Conservation (phyloP, 164 flowering plant genomes). For the Liquidambar formosana region DNA sequence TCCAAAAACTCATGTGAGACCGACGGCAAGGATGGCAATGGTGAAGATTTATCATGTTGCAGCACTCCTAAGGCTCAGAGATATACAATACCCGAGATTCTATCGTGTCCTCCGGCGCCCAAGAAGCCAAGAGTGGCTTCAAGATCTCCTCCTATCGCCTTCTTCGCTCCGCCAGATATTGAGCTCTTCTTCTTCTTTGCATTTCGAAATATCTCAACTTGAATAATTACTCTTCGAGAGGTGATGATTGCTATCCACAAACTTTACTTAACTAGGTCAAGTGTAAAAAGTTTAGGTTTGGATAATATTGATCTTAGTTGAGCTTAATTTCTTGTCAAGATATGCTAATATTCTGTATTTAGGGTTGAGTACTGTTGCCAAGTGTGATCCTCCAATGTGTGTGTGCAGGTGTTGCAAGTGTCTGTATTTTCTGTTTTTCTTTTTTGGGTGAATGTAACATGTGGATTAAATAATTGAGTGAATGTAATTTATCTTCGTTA, state of each 20-base stretch:
- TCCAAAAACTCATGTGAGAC: not conserved
- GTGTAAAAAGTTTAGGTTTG: too few species aligned
- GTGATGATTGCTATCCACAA: not conserved
- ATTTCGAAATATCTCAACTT: constrained; percentile 11
- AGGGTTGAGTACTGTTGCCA: too few species aligned
- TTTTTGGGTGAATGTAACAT: too few species aligned
- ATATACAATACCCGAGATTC: constrained; percentile 36
- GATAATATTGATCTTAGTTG: too few species aligned
- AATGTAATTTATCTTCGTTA: too few species aligned
- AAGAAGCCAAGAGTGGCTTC: constrained; percentile 38
- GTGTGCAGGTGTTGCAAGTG: too few species aligned
- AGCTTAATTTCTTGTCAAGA: too few species aligned
- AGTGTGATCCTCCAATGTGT: too few species aligned
- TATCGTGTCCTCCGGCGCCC: constrained; percentile 59
- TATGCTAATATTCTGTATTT: too few species aligned
- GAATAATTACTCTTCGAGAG: not conserved
- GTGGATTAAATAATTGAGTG: too few species aligned
- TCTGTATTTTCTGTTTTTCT: too few species aligned
- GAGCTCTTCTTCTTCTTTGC: constrained; percentile 55
- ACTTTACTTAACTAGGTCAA: not conserved
- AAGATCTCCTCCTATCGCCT: constrained; percentile 26
- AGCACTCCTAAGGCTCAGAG: constrained; percentile 45
- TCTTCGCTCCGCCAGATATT: constrained; percentile 45
- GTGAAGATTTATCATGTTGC: constrained; percentile 7
- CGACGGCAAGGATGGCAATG: not conserved